Evolutionary conservation across 2,329 filamentous ascomycete species (phyloP).

Genomic region (Colletotrichum eremochloae): DNA sequence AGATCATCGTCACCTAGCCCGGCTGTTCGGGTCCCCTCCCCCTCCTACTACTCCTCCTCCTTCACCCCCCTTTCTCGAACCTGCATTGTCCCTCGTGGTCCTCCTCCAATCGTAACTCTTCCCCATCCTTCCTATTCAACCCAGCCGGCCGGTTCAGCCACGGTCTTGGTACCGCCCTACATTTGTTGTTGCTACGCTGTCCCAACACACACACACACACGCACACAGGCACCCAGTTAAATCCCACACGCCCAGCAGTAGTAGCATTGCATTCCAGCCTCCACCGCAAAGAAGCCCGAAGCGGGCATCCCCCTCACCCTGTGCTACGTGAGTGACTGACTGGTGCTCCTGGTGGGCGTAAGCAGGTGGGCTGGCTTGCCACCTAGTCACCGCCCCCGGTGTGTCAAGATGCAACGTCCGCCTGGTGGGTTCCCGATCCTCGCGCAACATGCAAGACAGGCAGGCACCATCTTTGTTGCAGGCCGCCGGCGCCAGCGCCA

Average conservation of each 20-base stretch:
- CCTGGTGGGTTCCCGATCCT: not conserved
- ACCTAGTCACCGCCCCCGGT: not conserved
- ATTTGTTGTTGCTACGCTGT: not conserved
- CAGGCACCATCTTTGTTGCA: not conserved
- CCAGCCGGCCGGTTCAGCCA: not conserved
- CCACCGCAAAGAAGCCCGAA: conserved; percentile 9
- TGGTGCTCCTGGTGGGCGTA: not conserved
- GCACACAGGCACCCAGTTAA: not conserved
- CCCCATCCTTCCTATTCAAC: not conserved
- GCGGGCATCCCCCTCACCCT: conserved; percentile 11
- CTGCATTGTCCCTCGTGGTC: not conserved
- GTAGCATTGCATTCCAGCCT: not conserved
- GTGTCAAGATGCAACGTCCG: not conserved
- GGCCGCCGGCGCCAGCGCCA: not conserved
- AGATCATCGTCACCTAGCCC: conserved; percentile 14
- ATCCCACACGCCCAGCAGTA: conserved; percentile 7
- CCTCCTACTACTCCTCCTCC: not conserved
- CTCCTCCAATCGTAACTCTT: not conserved
- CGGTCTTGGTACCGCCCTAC: not conserved
- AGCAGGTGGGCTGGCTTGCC: not conserved
- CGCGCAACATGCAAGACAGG: conserved; percentile 5
- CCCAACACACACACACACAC: not conserved
- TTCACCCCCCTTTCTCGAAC: not conserved
- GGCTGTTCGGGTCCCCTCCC: conserved; percentile 3
- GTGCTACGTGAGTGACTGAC: not conserved